Base-by-base conservation (phyloP, 805 yeast genomes). In the Starmera amethionina region DNA sequence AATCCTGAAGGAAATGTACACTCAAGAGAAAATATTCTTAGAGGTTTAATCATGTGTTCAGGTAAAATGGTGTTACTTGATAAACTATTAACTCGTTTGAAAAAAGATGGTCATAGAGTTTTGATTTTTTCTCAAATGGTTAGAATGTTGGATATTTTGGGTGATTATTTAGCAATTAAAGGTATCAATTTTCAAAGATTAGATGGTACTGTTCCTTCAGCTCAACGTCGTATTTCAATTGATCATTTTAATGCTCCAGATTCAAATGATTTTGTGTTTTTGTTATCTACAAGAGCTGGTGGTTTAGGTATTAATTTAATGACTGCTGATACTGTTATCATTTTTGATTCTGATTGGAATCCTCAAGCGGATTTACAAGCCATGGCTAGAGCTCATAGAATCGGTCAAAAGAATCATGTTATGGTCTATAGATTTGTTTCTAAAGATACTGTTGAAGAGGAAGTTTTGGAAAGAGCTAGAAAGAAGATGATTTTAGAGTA, bases 341-440 rank as follows among this genome's bases (percentile, higher is more conserved):
- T 93, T 33, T 93, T 93, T 63, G 98, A 93, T 63, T 86, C 96
- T 5, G 98, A 93, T 65, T 93, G 98, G 98, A 93, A 93, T 58
- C 98, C 98, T 0, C 98, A 93, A 61, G 98, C 98, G 0, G 98
- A 93, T 71, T 69, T 93, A 54, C 98, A 93, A 64, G 98, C 98
- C 1, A 93, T 93, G 98, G 98, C 98, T 0, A 79, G 98, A 64
- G 98, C 98, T 3, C 99, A 93, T 65, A 80, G 99, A 69, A 93
- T 93, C 58, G 99, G 99, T n/a, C 99, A 93, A 61, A 93, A 89
- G 63, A 88, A 86, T 53, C 98, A 93, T 63, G 99, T 93, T 31
- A 86, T 87, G 79, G 97, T 93, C 14, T 93, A 93, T 59, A 71
- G 99, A 57, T 85, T 93, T 65, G 97, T 93, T n/a, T 82, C 96